Percentiles rank a stretch among this genome's conserved stretches.
These are phyloP conservation scores for Phanerochaete sordida DNA, from an alignment of 768 basidiomycete species.

Conservation along the genomic window DNA sequence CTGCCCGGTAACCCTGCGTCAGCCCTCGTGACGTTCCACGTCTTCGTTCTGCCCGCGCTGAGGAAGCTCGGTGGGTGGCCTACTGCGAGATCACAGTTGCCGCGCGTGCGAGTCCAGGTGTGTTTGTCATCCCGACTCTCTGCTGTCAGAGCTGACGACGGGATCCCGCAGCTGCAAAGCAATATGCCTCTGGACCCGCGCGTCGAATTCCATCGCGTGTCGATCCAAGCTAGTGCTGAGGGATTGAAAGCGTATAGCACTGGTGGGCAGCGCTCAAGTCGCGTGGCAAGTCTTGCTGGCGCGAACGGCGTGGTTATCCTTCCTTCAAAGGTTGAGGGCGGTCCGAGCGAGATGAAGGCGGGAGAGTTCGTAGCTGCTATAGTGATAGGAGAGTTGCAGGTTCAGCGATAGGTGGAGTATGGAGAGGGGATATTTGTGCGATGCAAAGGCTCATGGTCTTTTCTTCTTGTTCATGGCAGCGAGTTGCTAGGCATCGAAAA, in stretches of 20 bases:
- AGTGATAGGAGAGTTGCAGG: slow-evolving; percentile 63
- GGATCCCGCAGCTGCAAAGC: slow-evolving; percentile 44
- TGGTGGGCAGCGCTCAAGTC: slow-evolving; percentile 82
- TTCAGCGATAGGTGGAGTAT: too few relatives aligned
- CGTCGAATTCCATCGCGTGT: slow-evolving; percentile 80
- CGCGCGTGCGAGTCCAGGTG: slow-evolving; percentile 63
- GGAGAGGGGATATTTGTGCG: too few relatives aligned
- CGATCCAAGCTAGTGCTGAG: slow-evolving; percentile 41
- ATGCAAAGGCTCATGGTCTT: neutral
- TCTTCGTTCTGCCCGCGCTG: slow-evolving; percentile 82
- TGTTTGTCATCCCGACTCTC: slow-evolving; percentile 11
- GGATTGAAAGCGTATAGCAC: slow-evolving; percentile 72
- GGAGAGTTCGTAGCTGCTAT: slow-evolving; percentile 61
- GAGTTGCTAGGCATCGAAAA: slow-evolving; percentile 15
- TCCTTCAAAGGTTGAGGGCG: slow-evolving; percentile 39
- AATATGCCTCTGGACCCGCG: slow-evolving; percentile 68
- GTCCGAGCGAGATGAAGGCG: slow-evolving; percentile 36
- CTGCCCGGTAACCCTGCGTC: slow-evolving; percentile 89
- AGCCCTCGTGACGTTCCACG: slow-evolving; percentile 80
- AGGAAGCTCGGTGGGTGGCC: slow-evolving; percentile 70
- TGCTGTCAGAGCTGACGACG: slow-evolving; percentile 4
- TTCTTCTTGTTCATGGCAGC: slow-evolving; percentile 20
- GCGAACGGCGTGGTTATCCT: slow-evolving; percentile 78
- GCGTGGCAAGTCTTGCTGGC: slow-evolving; percentile 74
- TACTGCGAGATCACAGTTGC: slow-evolving; percentile 46